Evolutionary conservation across 176 grass and related monocot species (phyloP).

Genomic region (Guadua angustifolia): DNA sequence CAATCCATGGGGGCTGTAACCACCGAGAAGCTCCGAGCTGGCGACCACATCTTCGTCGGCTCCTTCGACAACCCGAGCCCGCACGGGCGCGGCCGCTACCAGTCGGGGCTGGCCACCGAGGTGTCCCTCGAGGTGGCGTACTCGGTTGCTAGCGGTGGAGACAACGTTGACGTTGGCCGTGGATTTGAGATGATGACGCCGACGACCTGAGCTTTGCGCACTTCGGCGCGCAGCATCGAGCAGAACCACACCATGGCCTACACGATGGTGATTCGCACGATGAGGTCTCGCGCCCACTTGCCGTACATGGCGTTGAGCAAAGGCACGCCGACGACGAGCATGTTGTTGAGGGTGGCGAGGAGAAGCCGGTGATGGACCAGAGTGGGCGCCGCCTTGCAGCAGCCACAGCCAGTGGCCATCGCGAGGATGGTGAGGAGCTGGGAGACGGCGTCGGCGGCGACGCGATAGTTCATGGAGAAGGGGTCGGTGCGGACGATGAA

Average conservation of each 20-base stretch:
- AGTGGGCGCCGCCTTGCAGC: constrained; percentile 4
- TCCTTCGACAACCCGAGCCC: too few species aligned
- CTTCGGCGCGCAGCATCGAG: constrained; percentile 65
- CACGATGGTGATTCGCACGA: constrained; percentile 81
- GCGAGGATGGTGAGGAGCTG: constrained; percentile 41
- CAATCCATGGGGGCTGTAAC: too few species aligned
- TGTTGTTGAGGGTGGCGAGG: constrained; percentile 69
- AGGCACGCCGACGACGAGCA: constrained; percentile 68
- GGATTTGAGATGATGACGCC: not conserved
- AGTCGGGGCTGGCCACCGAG: too few species aligned
- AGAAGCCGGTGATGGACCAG: constrained; percentile 73
- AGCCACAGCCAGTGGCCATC: constrained; percentile 37
- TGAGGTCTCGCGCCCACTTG: constrained; percentile 63
- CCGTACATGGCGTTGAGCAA: constrained; percentile 60
- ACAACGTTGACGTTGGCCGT: not conserved
- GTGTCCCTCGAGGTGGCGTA: not conserved
- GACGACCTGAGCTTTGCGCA: constrained; percentile 48
- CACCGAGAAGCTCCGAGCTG: too few species aligned
- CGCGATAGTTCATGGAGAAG: constrained; percentile 57
- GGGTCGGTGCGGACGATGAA: constrained; percentile 65
- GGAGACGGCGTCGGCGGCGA: constrained; percentile 60
- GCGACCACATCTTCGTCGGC: too few species aligned
- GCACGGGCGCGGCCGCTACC: too few species aligned
- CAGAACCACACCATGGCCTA: constrained; percentile 68
- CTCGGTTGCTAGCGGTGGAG: not conserved